Evolutionary conservation across 352 stramenopile species (phyloP).

Genomic region (Phytophthora cryptogea): DNA sequence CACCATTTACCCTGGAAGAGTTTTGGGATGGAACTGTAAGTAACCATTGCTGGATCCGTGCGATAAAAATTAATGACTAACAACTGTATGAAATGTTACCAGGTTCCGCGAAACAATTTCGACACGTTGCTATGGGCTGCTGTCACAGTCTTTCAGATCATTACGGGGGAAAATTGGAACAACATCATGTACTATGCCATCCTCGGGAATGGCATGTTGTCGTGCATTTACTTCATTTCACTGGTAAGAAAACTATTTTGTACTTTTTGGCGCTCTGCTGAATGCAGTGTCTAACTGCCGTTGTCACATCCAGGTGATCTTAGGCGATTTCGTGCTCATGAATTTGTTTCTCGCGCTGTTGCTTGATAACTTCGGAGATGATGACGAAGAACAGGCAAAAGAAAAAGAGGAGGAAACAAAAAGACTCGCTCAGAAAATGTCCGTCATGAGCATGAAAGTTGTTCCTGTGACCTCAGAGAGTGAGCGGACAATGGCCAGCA

Average conservation of each 20-base stretch:
- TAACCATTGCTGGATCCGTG: background rate
- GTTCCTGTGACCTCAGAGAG: constrained; percentile 26
- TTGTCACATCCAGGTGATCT: constrained; percentile 55
- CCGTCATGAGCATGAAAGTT: constrained; percentile 66
- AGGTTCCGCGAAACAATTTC: constrained; percentile 88
- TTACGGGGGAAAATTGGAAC: constrained; percentile 96
- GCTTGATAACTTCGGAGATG: constrained; percentile 88
- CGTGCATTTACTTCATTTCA: constrained; percentile 88
- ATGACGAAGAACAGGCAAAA: constrained; percentile 62
- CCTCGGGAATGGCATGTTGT: constrained; percentile 66
- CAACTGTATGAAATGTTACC: background rate
- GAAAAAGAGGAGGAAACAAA: constrained; percentile 58
- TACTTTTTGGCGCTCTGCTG: background rate
- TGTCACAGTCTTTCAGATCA: constrained; percentile 93
- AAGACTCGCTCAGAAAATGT: constrained; percentile 60
- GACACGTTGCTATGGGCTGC: constrained; percentile 82
- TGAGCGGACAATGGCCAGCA: constrained; percentile 19
- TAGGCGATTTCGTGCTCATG: constrained; percentile 93
- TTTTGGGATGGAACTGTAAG: constrained; percentile 71
- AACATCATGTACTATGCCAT: constrained; percentile 94
- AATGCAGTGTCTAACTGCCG: background rate
- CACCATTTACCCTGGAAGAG: constrained; percentile 39
- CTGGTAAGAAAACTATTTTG: constrained; percentile 42
- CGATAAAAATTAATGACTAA: constrained; percentile 1
- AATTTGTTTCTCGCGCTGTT: constrained; percentile 95